A percentile compares a stretch with the other conserved stretches of the same genome.
These are phyloP conservation scores for Sporisorium iseilematis-ciliati DNA, from an alignment of 1,284 basidiomycete genomes.

Conservation along the genomic window DNA sequence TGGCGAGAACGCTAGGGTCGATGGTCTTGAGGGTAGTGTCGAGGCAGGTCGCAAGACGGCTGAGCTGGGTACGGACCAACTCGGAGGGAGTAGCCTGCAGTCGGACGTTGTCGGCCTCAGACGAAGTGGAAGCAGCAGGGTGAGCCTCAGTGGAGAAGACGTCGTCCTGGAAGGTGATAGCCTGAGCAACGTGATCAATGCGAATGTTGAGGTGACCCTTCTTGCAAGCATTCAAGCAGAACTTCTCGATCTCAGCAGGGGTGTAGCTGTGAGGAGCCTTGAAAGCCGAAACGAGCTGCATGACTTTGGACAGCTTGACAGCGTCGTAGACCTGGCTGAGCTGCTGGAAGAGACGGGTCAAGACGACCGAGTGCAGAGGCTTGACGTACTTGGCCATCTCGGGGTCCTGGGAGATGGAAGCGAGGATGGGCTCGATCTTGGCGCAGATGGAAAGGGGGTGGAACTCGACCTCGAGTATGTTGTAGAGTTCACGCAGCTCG, in stretches of 20 bases:
- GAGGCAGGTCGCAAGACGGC: slow-evolving; percentile 65
- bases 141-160: slow-evolving; percentile 66
- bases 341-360: slow-evolving; percentile 92
- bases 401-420: slow-evolving; percentile 67
- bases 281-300: slow-evolving; percentile 68
- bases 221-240: slow-evolving; percentile 90
- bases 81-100: slow-evolving; percentile 67
- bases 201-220: slow-evolving; percentile 88
- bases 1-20: slow-evolving; percentile 53
- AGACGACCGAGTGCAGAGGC: slow-evolving; percentile 89
- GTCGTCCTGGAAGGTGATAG: slow-evolving; percentile 87
- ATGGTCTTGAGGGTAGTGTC: slow-evolving; percentile 65
- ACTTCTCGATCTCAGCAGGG: slow-evolving; percentile 72
- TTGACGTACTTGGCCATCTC: slow-evolving; percentile 78
- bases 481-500: slow-evolving; percentile 84
- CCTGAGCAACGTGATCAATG: slow-evolving; percentile 88
- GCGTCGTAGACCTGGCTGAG: slow-evolving; percentile 94
- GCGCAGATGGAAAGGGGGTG: slow-evolving; percentile 90
- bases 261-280: slow-evolving; percentile 67
- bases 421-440: slow-evolving; percentile 84
- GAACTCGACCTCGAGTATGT: slow-evolving; percentile 92
- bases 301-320: slow-evolving; percentile 74
- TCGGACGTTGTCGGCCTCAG: slow-evolving; percentile 61
- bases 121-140: slow-evolving; percentile 54
- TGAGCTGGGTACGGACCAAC: slow-evolving; percentile 69